Base-by-base conservation (phyloP, 1,284 basidiomycete species). In the Austroboletus novae-zelandiae region DNA sequence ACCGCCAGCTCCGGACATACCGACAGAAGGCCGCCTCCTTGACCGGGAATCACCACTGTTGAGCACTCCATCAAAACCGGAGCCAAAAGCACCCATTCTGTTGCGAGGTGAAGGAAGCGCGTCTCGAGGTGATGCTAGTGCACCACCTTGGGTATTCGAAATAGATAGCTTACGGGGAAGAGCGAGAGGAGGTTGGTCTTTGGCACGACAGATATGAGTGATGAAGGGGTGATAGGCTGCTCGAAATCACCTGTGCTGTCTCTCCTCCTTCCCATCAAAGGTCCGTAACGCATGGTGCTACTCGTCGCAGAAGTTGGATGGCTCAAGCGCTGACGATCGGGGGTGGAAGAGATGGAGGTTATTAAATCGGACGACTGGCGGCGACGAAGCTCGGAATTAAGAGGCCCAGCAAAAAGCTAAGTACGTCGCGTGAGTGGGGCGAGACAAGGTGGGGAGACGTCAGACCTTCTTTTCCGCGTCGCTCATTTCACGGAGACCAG, bases 381-480 rank as follows among this genome's bases (percentile, higher is more conserved):
- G 58, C 87, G 83, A 68, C 88, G 87, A 61, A 87, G 75, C 60
- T 89, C 88, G 54, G 89, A 89, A 71, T 90, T 89, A 58, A 90
- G 75, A 58, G 86, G 75, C 40, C 84, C 80, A 58, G 83, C 71
- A 66, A 88, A 89, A 57, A 89, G 78, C 86, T 90, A 58, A 46
- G 57, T 52, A 51, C 53, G 50, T 66, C 66, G 55, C 51, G 66
- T 67, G 66, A 68, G 64, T 47, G 45, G 54, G 52, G 42, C 15
- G 34, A 44, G 36, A 59, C 51, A 48, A 36, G 20, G 50, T 35
- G 30, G 35, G 51, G 23, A 23, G 47, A 50, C 15, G 43, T 39
- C 78, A 59, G 61, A 93, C 92, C 86, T 92, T 94, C 76, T 87
- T 92, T 76, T 95, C 92, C n/a, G 73, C 73, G 51, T 93, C 91